These are phyloP conservation scores for Xylaria sp. DNA, from an alignment of 2,329 filamentous ascomycete genomes.

Conservation along the genomic window DNA sequence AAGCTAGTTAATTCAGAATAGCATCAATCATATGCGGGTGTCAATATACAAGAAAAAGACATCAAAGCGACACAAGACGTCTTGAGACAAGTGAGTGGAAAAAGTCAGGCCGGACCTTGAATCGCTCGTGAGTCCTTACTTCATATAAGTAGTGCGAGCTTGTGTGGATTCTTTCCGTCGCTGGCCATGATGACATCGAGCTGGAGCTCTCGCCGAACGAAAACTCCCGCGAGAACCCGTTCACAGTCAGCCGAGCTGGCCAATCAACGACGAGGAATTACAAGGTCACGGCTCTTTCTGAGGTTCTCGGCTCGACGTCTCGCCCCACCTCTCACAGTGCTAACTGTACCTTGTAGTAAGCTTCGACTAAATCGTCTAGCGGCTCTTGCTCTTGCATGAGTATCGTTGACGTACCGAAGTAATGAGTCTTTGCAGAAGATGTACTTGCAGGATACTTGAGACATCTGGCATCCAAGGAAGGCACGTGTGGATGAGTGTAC, in stretches of 20 bases:
- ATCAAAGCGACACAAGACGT: neutral
- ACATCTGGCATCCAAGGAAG: too few relatives aligned
- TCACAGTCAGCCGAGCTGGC: neutral
- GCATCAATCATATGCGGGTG: neutral
- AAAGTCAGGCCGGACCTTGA: neutral
- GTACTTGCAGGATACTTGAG: neutral
- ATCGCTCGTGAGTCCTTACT: neutral
- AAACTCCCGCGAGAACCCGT: slow-evolving; percentile 13
- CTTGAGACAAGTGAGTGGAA: neutral
- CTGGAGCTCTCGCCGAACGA: neutral
- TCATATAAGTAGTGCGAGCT: neutral
- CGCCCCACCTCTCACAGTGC: neutral
- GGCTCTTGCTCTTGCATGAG: neutral
- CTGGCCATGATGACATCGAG: slow-evolving; percentile 22
- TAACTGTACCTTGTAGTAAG: neutral
- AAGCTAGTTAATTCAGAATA: neutral
- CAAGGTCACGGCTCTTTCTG: neutral
- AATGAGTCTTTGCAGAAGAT: neutral
- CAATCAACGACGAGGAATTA: slow-evolving; percentile 17
- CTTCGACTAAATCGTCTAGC: neutral
- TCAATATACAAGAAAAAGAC: neutral
- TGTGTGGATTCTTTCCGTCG: slow-evolving; percentile 9
- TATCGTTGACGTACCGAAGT: neutral
- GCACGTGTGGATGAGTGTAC: too few relatives aligned
- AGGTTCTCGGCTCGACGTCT: neutral